These are phyloP conservation scores for Neurospora sp. DNA, from an alignment of 495 filamentous ascomycete species.

Conservation along the genomic window DNA sequence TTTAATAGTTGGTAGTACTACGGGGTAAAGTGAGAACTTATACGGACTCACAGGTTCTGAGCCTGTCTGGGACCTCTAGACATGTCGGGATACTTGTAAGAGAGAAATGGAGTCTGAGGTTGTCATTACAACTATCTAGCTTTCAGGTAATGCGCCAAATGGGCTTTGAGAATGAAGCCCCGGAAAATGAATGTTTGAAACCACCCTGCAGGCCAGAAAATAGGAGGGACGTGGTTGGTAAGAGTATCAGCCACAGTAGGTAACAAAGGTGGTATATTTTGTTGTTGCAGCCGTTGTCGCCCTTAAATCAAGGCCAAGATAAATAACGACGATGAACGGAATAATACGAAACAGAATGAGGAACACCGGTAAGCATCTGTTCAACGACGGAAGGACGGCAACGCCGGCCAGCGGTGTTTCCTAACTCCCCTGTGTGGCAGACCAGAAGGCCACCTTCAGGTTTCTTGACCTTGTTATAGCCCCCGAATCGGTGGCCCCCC, in stretches of 20 bases:
- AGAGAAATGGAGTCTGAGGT: not conserved
- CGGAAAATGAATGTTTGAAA: too few relatives aligned
- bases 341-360: not conserved
- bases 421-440: not conserved
- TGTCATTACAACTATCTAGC: not conserved
- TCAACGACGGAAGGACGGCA: not conserved
- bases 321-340: too few relatives aligned
- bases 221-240: too few relatives aligned
- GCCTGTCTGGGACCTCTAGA: not conserved
- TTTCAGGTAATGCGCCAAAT: not conserved
- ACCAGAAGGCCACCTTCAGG: not conserved
- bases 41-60: not conserved
- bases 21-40: too few relatives aligned
- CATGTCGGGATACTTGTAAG: not conserved
- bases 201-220: too few relatives aligned
- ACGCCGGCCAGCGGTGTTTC: not conserved
- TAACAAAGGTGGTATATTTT: too few relatives aligned
- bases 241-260: too few relatives aligned
- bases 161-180: not conserved
- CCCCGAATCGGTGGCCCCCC: not conserved
- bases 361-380: not conserved
- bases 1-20: not conserved
- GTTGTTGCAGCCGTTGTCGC: too few relatives aligned
- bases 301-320: too few relatives aligned
- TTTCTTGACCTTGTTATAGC: not conserved